Evolutionary conservation across 805 yeast genomes (phyloP).

Genomic region (Aciculoconidium aculeatum): DNA sequence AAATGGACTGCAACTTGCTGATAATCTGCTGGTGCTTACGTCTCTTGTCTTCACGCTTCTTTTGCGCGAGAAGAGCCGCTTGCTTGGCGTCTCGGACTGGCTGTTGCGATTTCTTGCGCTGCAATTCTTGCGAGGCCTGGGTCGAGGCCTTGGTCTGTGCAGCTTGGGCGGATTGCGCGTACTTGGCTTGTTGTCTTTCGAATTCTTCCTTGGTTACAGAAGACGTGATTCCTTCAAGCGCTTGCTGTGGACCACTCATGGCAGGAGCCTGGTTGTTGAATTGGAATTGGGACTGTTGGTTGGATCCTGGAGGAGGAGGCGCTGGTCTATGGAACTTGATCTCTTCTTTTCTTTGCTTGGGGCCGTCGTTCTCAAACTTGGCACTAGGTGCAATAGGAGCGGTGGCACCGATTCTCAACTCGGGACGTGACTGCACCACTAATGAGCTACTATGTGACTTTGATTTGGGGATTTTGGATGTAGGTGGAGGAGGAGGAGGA

Average conservation of each 20-base stretch:
- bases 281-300: constrained; percentile 1
- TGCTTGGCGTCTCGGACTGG: constrained; percentile 47
- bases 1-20: constrained; percentile 65
- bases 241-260: constrained; percentile 20
- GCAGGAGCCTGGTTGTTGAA: constrained; percentile 25
- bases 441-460: constrained; percentile 37
- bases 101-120: constrained; percentile 16
- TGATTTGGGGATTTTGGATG: constrained; percentile 30
- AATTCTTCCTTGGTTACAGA: constrained; percentile 8
- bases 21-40: constrained; percentile 67
- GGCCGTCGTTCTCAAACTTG: constrained; percentile 16
- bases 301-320: constrained; percentile 38
- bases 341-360: constrained; percentile 20
- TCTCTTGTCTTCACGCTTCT: constrained; percentile 75
- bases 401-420: constrained; percentile 25
- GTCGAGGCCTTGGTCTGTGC: constrained; percentile 9
- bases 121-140: constrained; percentile 4
- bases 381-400: constrained; percentile 32
- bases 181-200: constrained; percentile 9
- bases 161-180: constrained; percentile 9
- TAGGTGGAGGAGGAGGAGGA: constrained; percentile 13
- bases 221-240: constrained; percentile 13
- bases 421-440: constrained; percentile 19
- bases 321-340: constrained; percentile 34
- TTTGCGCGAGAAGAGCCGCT: constrained; percentile 53